These are phyloP conservation scores for Melampsora larici-populina DNA, from an alignment of 1,284 basidiomycete species.

Conservation along the genomic window DNA sequence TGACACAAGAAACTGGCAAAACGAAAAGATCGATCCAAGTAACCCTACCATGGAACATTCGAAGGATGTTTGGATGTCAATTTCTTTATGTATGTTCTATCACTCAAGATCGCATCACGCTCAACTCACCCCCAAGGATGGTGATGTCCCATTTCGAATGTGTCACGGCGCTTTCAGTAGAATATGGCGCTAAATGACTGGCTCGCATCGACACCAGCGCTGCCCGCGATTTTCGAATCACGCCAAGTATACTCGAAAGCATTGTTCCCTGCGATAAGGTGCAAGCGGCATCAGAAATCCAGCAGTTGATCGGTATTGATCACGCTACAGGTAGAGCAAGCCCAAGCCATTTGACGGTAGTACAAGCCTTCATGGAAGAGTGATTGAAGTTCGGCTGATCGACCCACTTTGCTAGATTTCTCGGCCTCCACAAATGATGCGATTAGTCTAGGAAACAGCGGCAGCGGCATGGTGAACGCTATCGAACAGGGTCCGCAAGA, in stretches of 20 bases:
- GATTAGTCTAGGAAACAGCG: slow-evolving; percentile 71
- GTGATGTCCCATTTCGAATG: slow-evolving; percentile 42
- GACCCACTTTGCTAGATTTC: slow-evolving; percentile 21
- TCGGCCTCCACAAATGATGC: slow-evolving; percentile 39
- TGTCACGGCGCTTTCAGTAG: not conserved
- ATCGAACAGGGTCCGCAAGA: slow-evolving; percentile 14
- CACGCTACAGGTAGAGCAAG: not conserved
- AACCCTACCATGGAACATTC: slow-evolving; percentile 43
- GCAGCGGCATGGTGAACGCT: slow-evolving; percentile 92
- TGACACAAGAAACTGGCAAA: slow-evolving; percentile 79
- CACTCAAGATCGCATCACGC: not conserved
- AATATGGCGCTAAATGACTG: not conserved
- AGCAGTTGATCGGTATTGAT: not conserved
- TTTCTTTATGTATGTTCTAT: not conserved
- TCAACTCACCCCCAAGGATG: slow-evolving; percentile 30
- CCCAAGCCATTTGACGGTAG: not conserved
- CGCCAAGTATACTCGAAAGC: slow-evolving; percentile 16
- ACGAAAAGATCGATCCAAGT: slow-evolving; percentile 49
- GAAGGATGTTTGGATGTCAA: not conserved
- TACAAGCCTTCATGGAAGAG: not conserved
- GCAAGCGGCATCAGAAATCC: not conserved
- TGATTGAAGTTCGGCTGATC: not conserved
- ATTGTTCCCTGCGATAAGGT: slow-evolving; percentile 15
- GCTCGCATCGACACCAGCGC: slow-evolving; percentile 25
- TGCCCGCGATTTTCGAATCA: slow-evolving; percentile 17